A percentile compares a stretch with the other conserved stretches of the same genome.
phyloP scores from a whole-genome alignment of 1,139 yeast species.

The Saccharomyces pastorianus region DNA sequence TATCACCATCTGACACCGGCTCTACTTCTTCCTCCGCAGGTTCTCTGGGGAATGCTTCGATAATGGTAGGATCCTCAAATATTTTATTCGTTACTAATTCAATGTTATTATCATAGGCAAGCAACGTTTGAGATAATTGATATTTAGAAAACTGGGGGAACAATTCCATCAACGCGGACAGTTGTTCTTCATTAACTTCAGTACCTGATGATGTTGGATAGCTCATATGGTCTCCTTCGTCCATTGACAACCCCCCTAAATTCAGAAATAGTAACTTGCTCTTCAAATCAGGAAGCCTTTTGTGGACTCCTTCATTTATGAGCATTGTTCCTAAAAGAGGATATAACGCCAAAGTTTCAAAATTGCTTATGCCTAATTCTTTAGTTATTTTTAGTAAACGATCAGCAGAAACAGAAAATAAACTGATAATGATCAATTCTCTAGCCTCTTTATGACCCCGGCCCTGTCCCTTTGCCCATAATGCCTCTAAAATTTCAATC shows the following conservation, averaged over 20 bases:
- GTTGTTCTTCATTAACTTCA: slow-evolving; percentile 31
- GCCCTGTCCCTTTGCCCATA: slow-evolving; percentile 51
- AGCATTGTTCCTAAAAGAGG: slow-evolving; percentile 52
- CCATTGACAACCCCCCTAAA: slow-evolving; percentile 2
- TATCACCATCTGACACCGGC: slow-evolving; percentile 2
- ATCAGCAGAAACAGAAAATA: slow-evolving; percentile 43
- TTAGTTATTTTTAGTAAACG: slow-evolving; percentile 39
- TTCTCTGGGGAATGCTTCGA: slow-evolving; percentile 15
- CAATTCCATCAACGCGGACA: slow-evolving; percentile 43
- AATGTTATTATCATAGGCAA: slow-evolving; percentile 42
- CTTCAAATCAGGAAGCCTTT: slow-evolving; percentile 35
- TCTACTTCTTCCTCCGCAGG: slow-evolving; percentile 5
- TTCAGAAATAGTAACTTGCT: slow-evolving; percentile 25
- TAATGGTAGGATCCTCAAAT: slow-evolving; percentile 42
- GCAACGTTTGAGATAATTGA: slow-evolving; percentile 42
- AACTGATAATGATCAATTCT: slow-evolving; percentile 44
- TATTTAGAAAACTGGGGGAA: slow-evolving; percentile 48
- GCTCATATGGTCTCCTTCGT: not conserved
- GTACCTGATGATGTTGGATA: not conserved
- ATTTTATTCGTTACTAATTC: slow-evolving; percentile 53
- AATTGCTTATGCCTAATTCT: slow-evolving; percentile 40
- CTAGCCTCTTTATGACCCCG: slow-evolving; percentile 40
- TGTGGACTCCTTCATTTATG: slow-evolving; percentile 44
- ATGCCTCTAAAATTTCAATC: slow-evolving; percentile 50
- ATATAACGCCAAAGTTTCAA: slow-evolving; percentile 37